Percentiles rank a stretch among this genome's conserved stretches.
phyloP scores from a whole-genome alignment of 2,329 filamentous ascomycete species.

The Phialophora macrospora region DNA sequence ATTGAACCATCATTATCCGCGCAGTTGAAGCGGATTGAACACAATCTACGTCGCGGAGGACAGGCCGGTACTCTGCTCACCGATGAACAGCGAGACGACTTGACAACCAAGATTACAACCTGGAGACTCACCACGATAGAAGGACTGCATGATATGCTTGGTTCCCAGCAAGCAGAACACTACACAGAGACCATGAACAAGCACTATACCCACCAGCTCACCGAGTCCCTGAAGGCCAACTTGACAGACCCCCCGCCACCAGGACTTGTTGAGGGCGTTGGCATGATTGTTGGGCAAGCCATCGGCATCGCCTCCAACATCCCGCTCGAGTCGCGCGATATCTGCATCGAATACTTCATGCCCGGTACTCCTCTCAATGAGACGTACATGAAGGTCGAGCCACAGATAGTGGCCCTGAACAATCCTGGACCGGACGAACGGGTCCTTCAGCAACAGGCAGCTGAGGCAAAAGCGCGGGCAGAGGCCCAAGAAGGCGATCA shows the following conservation, averaged over 20 bases:
- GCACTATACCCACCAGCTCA: slow-evolving; percentile 70
- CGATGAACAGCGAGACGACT: slow-evolving; percentile 71
- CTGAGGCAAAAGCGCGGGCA: slow-evolving; percentile 24
- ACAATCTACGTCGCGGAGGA: slow-evolving; percentile 71
- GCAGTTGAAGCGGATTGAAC: slow-evolving; percentile 83
- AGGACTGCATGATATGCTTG: slow-evolving; percentile 75
- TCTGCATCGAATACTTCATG: slow-evolving; percentile 81
- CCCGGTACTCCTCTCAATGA: slow-evolving; percentile 73
- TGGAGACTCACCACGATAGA: slow-evolving; percentile 95
- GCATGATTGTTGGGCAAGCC: slow-evolving; percentile 91
- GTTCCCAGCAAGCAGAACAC: slow-evolving; percentile 67
- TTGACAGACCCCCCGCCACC: slow-evolving; percentile 76
- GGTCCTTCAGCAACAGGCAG: slow-evolving; percentile 24
- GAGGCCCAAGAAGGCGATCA: slow-evolving; percentile 36
- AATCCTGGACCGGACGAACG: slow-evolving; percentile 43
- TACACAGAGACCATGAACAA: slow-evolving; percentile 72
- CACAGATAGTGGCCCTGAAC: slow-evolving; percentile 65
- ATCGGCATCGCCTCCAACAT: slow-evolving; percentile 84
- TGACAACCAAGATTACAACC: slow-evolving; percentile 83
- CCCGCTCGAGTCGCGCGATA: slow-evolving; percentile 87
- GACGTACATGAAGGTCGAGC: slow-evolving; percentile 83
- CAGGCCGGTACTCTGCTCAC: slow-evolving; percentile 28
- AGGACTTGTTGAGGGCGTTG: slow-evolving; percentile 83
- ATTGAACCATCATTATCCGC: slow-evolving; percentile 76
- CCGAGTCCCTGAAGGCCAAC: slow-evolving; percentile 71